phyloP scores from a whole-genome alignment of 768 basidiomycete species.

The Leccinum uliginosum region DNA sequence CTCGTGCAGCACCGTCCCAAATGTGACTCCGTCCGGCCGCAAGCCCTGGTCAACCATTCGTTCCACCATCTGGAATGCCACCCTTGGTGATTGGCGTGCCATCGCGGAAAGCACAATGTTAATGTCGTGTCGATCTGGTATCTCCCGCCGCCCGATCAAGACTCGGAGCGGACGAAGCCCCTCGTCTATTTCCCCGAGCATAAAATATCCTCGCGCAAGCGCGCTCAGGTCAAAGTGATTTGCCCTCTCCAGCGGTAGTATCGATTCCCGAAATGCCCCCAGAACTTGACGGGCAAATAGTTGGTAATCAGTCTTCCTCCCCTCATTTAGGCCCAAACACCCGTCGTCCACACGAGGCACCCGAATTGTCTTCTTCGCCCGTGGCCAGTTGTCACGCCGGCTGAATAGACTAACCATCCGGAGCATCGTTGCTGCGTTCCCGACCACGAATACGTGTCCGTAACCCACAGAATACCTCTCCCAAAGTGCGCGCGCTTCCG shows the following conservation, averaged over 20 bases:
- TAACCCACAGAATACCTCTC: constrained; percentile 45
- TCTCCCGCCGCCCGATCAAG: constrained; percentile 44
- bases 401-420: constrained; percentile 42
- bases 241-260: constrained; percentile 45
- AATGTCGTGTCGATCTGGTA: constrained; percentile 60
- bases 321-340: background rate
- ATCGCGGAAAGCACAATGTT: constrained; percentile 59
- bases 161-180: constrained; percentile 47
- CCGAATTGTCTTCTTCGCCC: constrained; percentile 1
- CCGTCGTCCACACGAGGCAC: background rate
- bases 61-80: constrained; percentile 44
- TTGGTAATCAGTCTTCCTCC: constrained; percentile 11
- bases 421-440: constrained; percentile 39
- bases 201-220: constrained; percentile 58
- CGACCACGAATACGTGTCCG: constrained; percentile 39
- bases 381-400: constrained; percentile 21
- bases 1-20: constrained; percentile 59
- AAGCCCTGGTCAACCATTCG: constrained; percentile 48
- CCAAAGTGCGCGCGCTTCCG: constrained; percentile 52
- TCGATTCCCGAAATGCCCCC: constrained; percentile 36
- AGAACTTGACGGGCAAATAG: constrained; percentile 46
- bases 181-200: constrained; percentile 44
- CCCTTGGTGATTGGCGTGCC: constrained; percentile 43
- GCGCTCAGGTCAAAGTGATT: constrained; percentile 52
- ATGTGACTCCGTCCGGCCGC: constrained; percentile 49